Percentiles rank a stretch among this genome's conserved stretches.
Conservation (phyloP, 805 yeast genomes). For the Ogataea methylovora region DNA sequence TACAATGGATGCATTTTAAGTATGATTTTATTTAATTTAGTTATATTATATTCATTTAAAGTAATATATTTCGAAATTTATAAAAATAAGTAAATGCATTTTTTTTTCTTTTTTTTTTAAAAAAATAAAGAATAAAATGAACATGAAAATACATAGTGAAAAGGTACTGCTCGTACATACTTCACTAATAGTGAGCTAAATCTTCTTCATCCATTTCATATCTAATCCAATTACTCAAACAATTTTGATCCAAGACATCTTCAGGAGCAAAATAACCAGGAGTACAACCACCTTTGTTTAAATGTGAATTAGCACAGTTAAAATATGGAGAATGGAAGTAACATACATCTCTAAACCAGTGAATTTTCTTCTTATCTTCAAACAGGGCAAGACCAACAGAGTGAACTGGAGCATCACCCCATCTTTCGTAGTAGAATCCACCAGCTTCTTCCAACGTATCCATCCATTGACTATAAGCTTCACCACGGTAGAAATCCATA, state of each 20-base stretch:
- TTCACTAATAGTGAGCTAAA: slow-evolving; percentile 9
- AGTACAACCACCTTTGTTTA: slow-evolving; percentile 7
- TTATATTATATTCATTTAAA: background rate
- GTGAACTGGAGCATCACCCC: slow-evolving; percentile 54
- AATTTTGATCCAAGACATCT: slow-evolving; percentile 51
- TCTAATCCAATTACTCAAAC: slow-evolving; percentile 60
- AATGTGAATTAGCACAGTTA: slow-evolving; percentile 35
- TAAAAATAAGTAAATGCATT: background rate
- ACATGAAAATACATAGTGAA: too few species aligned
- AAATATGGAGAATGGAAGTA: slow-evolving; percentile 41
- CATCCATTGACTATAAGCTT: slow-evolving; percentile 61
- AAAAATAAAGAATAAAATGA: background rate
- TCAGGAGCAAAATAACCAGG: slow-evolving; percentile 19
- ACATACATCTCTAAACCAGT: slow-evolving; percentile 49
- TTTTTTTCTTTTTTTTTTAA: background rate
- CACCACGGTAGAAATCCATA: slow-evolving; percentile 65
- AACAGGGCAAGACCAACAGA: slow-evolving; percentile 41
- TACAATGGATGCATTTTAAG: slow-evolving; percentile 88
- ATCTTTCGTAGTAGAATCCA: slow-evolving; percentile 74
- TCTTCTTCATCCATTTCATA: slow-evolving; percentile 23
- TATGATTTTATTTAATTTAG: background rate
- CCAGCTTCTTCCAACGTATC: slow-evolving; percentile 62
- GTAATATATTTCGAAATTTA: too few species aligned
- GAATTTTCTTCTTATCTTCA: slow-evolving; percentile 37
- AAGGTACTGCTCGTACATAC: too few species aligned